Base-by-base conservation (phyloP, 1,139 yeast species). In the Nakaseomyces nivariensis region DNA sequence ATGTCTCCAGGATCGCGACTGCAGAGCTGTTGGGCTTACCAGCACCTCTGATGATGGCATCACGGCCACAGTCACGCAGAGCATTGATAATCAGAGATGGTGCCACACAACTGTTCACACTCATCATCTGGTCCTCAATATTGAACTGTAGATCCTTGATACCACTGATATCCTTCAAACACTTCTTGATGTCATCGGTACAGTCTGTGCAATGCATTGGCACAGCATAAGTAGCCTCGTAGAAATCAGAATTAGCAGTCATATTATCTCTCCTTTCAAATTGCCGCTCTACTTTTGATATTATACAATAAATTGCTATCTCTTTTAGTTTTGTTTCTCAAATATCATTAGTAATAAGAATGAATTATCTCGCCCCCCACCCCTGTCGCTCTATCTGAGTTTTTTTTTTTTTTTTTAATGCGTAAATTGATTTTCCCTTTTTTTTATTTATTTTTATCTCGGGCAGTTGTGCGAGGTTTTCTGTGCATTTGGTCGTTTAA, bases 21-120 rank as follows among this genome's bases (percentile, higher is more conserved):
- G 96, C 97, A 0, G 97, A 96, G 27, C 90, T 78, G 63, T 90
- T 83, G 24, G 95, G 83, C 49, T 74, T 73, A 1, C 97, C 97
- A 0, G 96, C 81, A 5, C 98, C 98, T 54, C 97, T 74, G 36
- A 90, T 83, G 55, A 90, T 86, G 8, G 96, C 96, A 63, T 90
- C 97, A 57, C 80, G 78, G 1, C 97, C 97, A 4, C 61, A 54
- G 11, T 48, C 46, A 37, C 56, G 57, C 26, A 63, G 51, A 1
- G 61, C 53, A 7, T 50, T 48, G 38, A 62, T 55, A 44, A 63
- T 59, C 22, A 53, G 52, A 17, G 64, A 59, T 5, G 67, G 67
- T 4, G 66, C 62, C 4, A 58, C 59, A 17, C 47, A 45, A 34
- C 66, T 62, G 41, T 56, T 53, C 4, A 63, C 57, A 37, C 55